Conservation (phyloP, 2,329 filamentous ascomycete genomes). For the Diaporthe citri region DNA sequence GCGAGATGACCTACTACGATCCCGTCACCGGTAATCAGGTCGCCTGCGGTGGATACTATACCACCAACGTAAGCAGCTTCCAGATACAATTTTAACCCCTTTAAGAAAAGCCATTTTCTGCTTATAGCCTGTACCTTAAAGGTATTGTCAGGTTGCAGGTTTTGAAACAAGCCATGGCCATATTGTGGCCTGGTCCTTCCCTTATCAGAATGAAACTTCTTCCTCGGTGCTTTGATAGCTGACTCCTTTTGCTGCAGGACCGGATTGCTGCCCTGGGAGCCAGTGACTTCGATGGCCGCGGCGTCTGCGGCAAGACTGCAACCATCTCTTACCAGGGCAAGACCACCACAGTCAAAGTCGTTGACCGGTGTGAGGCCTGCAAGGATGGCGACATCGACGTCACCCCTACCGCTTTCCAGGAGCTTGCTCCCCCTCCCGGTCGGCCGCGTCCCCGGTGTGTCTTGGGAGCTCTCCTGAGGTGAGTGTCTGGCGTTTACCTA, state of each 20-base stretch:
- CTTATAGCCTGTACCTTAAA: no score
- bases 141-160: no score
- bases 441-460: not conserved
- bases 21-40: not conserved
- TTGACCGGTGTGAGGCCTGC: not conserved
- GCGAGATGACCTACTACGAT: constrained; percentile 13
- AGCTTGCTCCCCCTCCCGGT: not conserved
- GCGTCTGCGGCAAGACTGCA: not conserved
- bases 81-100: no score
- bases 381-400: constrained; percentile 4
- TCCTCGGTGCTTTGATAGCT: no score
- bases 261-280: not conserved
- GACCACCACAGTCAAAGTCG: not conserved
- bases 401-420: not conserved
- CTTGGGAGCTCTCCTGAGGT: not conserved
- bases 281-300: not conserved
- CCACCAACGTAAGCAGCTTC: no score
- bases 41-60: not conserved
- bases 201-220: no score
- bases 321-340: not conserved
- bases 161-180: no score
- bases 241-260: not conserved
- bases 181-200: no score
- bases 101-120: no score
- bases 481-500: not conserved